Base-by-base conservation (phyloP, 2,329 filamentous ascomycete genomes). In the Zelopaecilomyces penicillatus region DNA sequence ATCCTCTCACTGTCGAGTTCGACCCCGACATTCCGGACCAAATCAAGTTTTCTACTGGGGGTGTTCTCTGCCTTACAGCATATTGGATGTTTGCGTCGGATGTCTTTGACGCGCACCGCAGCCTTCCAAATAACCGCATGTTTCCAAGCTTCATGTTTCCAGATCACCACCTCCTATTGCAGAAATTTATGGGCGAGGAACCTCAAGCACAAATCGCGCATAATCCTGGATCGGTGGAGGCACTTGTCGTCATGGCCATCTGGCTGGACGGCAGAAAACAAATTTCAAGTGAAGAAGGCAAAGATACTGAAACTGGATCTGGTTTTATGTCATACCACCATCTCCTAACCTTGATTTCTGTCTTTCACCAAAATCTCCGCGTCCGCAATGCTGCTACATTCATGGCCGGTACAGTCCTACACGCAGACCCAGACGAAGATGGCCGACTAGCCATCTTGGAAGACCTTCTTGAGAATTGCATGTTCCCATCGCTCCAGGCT, bases 391-490 rank as follows among this genome's bases (percentile, higher is more conserved):
- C 75, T 0, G 70, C 75, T 4, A 76, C 70, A 2, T 60, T 64
- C 3, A 66, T 80, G 9, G 76, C 77, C 3, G 76, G 76, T 6
- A 57, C 61, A 2, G 63, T 79, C 10, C 66, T 80, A 32, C 80
- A 83, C 53, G 67, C 75, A 2, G 73, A 82, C 49, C 78, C 80
- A 0, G 71, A 78, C 28, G 76, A 80, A 47, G 69, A 74, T 3
- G 71, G 76, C 54, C 70, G 79, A 5, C 64, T 84, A 11, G 68
- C 71, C 29, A 83, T 84, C 50, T 69, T 85, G 6, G 75, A 80
- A 42, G 80, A 84, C 54, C 68, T 83, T 9, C 63, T 84, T 9
- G 78, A 83, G 60, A 80, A 82, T 57, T 83, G 80, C 66, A 72
- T 77, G 52, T 83, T 80, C 53, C 70, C 78, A 2, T 69, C 74